Percentiles rank a stretch among this genome's conserved stretches.
These are phyloP conservation scores for Tylopilus sp. DNA, from an alignment of 1,284 basidiomycete genomes.

Conservation along the genomic window DNA sequence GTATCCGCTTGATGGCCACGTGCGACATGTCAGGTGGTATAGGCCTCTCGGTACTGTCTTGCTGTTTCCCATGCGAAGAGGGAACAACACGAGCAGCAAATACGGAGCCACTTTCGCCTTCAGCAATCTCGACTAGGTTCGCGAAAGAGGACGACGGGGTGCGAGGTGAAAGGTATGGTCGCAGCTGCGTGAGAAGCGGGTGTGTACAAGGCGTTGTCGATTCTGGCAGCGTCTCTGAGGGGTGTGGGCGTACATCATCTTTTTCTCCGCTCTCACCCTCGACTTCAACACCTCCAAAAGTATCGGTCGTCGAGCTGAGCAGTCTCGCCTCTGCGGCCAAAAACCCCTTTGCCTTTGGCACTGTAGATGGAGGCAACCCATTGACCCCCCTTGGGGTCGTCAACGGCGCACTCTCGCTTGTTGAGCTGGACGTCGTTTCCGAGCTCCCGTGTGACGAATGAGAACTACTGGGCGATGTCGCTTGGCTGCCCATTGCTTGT, in stretches of 20 bases:
- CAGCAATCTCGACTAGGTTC: constrained; percentile 69
- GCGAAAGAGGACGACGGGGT: constrained; percentile 61
- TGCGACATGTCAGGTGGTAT: constrained; percentile 35
- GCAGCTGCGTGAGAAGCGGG: constrained; percentile 51
- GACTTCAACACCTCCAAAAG: constrained; percentile 36
- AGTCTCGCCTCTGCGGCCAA: constrained; percentile 28
- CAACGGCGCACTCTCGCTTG: constrained; percentile 20
- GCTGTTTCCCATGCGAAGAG: constrained; percentile 19
- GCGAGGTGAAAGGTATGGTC: constrained; percentile 59
- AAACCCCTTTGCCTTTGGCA: constrained; percentile 9
- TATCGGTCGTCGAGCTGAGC: constrained; percentile 35
- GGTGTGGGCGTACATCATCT: neutral
- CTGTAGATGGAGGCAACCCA: neutral
- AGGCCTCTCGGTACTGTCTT: constrained; percentile 21
- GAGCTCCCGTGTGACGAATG: constrained; percentile 26
- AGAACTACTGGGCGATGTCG: constrained; percentile 20
- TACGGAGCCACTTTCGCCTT: constrained; percentile 75
- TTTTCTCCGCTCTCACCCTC: constrained; percentile 16
- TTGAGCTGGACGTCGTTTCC: constrained; percentile 22
- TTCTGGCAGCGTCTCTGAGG: constrained; percentile 33
- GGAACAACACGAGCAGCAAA: constrained; percentile 53
- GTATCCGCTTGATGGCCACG: constrained; percentile 71
- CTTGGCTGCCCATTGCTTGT: constrained; percentile 12
- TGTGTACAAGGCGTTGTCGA: constrained; percentile 26
- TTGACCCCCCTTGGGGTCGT: constrained; percentile 20